Conservation (phyloP, 2,329 filamentous ascomycete genomes). For the Microdochium paspali region DNA sequence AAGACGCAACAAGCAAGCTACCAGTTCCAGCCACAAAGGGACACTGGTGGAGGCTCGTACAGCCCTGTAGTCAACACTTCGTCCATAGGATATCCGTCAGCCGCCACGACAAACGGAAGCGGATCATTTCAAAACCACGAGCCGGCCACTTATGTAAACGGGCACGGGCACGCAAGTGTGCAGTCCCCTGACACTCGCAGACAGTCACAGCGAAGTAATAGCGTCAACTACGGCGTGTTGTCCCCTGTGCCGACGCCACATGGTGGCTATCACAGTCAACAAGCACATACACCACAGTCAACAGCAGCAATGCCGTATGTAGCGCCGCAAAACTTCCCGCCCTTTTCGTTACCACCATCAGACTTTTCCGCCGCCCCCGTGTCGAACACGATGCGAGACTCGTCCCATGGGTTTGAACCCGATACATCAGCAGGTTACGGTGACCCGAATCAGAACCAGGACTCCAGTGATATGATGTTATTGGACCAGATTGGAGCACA, state of each 20-base stretch:
- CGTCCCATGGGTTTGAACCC: conserved; percentile 25
- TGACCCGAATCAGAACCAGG: conserved; percentile 31
- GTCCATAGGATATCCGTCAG: conserved; percentile 24
- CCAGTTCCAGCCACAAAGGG: conserved; percentile 36
- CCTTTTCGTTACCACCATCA: conserved; percentile 53
- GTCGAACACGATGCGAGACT: conserved; percentile 21
- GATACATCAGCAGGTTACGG: conserved; percentile 32
- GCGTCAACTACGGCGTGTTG: conserved; percentile 40
- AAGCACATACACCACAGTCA: conserved; percentile 33
- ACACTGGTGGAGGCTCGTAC: conserved; percentile 33
- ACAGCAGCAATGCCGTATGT: conserved; percentile 38
- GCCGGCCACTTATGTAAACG: conserved; percentile 16
- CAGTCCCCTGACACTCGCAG: conserved; percentile 33
- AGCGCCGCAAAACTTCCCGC: conserved; percentile 50
- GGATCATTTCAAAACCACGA: conserved; percentile 34
- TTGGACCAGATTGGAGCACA: conserved; percentile 53
- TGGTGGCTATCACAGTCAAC: conserved; percentile 34
- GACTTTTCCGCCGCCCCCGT: conserved; percentile 39
- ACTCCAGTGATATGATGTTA: conserved; percentile 46
- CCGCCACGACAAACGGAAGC: conserved; percentile 23
- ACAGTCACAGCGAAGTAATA: conserved; percentile 35
- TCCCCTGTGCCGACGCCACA: conserved; percentile 42
- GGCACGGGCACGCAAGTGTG: conserved; percentile 25
- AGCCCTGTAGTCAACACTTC: conserved; percentile 35
- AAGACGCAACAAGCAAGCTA: conserved; percentile 28